A percentile compares a stretch with the other conserved stretches of the same genome.
Evolutionary conservation across 805 yeast genomes (phyloP).

Genomic region (Candida schatavii): DNA sequence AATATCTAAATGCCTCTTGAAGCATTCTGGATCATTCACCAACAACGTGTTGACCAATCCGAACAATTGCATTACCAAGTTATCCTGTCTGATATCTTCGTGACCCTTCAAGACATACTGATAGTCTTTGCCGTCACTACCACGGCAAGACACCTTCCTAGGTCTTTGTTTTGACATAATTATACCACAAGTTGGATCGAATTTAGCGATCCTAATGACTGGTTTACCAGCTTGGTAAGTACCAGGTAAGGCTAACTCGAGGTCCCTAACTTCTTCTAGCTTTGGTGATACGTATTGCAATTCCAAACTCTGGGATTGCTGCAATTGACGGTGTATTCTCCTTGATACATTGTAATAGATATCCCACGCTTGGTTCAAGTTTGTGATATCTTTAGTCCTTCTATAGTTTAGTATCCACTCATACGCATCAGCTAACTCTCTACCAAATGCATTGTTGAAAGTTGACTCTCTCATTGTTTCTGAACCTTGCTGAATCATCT

Average conservation of each 20-base stretch:
- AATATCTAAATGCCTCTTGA: constrained; percentile 90
- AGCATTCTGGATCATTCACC: constrained; percentile 89
- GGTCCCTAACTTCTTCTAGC: constrained; percentile 68
- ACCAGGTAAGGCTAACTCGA: constrained; percentile 92
- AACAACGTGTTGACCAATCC: constrained; percentile 91
- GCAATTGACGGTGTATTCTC: constrained; percentile 82
- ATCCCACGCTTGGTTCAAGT: constrained; percentile 97
- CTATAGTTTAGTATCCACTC: constrained; percentile 90
- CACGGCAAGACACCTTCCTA: constrained; percentile 71
- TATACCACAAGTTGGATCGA: constrained; percentile 82
- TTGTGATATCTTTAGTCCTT: constrained; percentile 80
- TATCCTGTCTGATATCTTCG: constrained; percentile 97
- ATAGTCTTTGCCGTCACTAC: constrained; percentile 91
- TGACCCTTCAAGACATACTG: constrained; percentile 86
- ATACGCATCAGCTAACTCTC: constrained; percentile 87
- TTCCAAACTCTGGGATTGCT: constrained; percentile 81
- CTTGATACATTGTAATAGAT: constrained; percentile 91
- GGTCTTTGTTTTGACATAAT: constrained; percentile 97
- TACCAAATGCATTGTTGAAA: constrained; percentile 88
- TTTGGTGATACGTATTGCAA: constrained; percentile 93
- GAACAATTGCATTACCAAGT: constrained; percentile 94
- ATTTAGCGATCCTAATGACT: constrained; percentile 64
- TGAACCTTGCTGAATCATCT: constrained; percentile 80
- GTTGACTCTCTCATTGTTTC: constrained; percentile 91
- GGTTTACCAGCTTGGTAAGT: constrained; percentile 85